phyloP scores from a whole-genome alignment of 2,329 filamentous ascomycete species.

The Aspergillus sp. region DNA sequence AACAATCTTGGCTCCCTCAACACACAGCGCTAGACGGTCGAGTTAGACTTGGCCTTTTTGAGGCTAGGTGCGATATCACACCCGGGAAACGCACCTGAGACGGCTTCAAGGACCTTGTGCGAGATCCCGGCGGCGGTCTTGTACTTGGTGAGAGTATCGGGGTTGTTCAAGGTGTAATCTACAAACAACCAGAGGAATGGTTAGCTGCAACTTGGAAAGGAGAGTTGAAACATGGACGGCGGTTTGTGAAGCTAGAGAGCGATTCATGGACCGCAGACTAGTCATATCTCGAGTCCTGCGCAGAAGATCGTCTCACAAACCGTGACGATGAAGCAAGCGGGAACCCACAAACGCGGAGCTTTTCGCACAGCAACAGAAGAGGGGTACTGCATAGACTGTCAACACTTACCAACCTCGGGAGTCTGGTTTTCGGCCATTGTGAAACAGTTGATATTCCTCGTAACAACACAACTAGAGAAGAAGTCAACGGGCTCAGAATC shows the following conservation, averaged over 20 bases:
- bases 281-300: conserved; percentile 3
- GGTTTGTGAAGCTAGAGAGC: not conserved
- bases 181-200: conserved; percentile 19
- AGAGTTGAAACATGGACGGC: not conserved
- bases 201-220: conserved; percentile 24
- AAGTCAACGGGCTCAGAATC: conserved; percentile 23
- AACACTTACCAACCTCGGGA: conserved; percentile 48
- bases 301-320: conserved; percentile 7
- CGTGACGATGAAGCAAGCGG: conserved; percentile 30
- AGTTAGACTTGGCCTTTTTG: conserved; percentile 27
- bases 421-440: conserved; percentile 46
- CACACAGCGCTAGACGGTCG: conserved; percentile 61
- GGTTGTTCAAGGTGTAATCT: conserved; percentile 92
- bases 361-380: conserved; percentile 28
- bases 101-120: conserved; percentile 89
- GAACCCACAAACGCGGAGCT: conserved; percentile 41
- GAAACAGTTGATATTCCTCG: conserved; percentile 32
- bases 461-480: conserved; percentile 25
- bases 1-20: conserved; percentile 89
- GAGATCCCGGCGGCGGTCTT: conserved; percentile 95
- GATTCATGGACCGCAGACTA: not conserved
- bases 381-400: conserved; percentile 19
- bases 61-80: not conserved
- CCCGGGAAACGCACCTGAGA: conserved; percentile 59
- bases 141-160: conserved; percentile 97